Conservation (phyloP, 805 yeast species). For the Myxozyma sirexii region DNA sequence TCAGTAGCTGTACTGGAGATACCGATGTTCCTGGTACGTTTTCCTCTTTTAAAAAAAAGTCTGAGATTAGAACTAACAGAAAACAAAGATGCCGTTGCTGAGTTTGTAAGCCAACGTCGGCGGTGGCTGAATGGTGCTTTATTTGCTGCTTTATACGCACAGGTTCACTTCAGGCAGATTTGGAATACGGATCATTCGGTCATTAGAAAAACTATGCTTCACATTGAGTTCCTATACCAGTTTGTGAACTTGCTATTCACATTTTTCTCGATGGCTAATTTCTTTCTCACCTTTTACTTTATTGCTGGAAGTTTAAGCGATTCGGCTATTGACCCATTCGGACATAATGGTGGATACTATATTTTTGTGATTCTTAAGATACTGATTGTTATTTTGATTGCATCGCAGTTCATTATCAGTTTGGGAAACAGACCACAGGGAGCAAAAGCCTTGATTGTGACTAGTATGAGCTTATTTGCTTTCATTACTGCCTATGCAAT, state of each 20-base stretch:
- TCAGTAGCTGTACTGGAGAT: constrained; percentile 84
- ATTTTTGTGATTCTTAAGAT: constrained; percentile 79
- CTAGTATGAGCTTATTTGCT: constrained; percentile 80
- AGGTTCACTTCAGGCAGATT: constrained; percentile 72
- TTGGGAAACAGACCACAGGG: constrained; percentile 96
- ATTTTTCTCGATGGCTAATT: constrained; percentile 91
- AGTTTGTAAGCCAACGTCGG: constrained; percentile 86
- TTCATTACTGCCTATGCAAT: constrained; percentile 78
- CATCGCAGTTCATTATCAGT: constrained; percentile 83
- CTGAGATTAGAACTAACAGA: background rate
- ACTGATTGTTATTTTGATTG: constrained; percentile 78
- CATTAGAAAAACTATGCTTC: constrained; percentile 68
- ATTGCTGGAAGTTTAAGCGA: constrained; percentile 78
- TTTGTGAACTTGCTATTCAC: constrained; percentile 73
- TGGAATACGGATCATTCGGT: constrained; percentile 75
- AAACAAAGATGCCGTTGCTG: constrained; percentile 56
- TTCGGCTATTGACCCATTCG: constrained; percentile 40
- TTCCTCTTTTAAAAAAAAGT: too few relatives aligned
- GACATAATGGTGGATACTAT: constrained; percentile 64
- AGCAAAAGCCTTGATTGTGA: constrained; percentile 73
- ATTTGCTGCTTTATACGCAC: constrained; percentile 88
- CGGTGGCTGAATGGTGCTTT: constrained; percentile 97
- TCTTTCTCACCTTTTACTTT: constrained; percentile 86
- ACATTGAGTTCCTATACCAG: constrained; percentile 80
- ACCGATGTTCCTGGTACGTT: constrained; percentile 83